Evolutionary conservation across 2,329 filamentous ascomycete species (phyloP), one percentile per base, ranked within the genome.

Genomic region (Aureobasidium leucospermi): DNA sequence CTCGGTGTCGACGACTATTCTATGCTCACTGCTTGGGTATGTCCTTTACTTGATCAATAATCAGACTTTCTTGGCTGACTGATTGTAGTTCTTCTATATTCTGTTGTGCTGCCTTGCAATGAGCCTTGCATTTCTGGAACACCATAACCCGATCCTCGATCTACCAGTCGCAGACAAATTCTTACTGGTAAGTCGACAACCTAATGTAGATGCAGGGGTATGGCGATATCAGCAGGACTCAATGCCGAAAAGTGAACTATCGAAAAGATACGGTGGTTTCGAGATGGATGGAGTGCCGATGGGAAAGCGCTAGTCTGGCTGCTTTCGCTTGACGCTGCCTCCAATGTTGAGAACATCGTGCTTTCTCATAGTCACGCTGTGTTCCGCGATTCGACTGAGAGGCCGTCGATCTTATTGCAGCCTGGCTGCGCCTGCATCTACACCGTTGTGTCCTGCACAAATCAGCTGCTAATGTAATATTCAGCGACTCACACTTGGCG

Each of bases 21-120:
- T 4, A 57, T 57, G 31, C 16, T 57, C 29, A 46, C 42, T 5
- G 39, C 52, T 13, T 57, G 39, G 41, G 52, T 57, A 46, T 29
- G 52, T 38, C 6, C 23, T 1, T 43, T 15, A 4, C 3, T 42
- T 9, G 15, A 10, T 6, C 16, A 9, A 32, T 6, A 16, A 32
- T 31, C 6, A 9, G 5, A n/a, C 2, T 42, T 13, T 16, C 11
- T 16, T 13, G 7, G 32, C 51, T 55, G n/a, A 55, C 51, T 11
- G 10, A 15, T 31, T 23, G 10, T 29, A 55, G 52, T 57, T 57
- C 39, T 57, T 57, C 13, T 57, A 46, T 13, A 46, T 57, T 13
- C 15, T 45, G 41, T 29, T 57, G n/a, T 31, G 52, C 32, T 41
- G 11, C 7, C 23, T 57, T 5, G 52, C 52, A 1, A 1, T 57